Conservation (phyloP, 345 rosid species). For the Abelmoschus esculentus region DNA sequence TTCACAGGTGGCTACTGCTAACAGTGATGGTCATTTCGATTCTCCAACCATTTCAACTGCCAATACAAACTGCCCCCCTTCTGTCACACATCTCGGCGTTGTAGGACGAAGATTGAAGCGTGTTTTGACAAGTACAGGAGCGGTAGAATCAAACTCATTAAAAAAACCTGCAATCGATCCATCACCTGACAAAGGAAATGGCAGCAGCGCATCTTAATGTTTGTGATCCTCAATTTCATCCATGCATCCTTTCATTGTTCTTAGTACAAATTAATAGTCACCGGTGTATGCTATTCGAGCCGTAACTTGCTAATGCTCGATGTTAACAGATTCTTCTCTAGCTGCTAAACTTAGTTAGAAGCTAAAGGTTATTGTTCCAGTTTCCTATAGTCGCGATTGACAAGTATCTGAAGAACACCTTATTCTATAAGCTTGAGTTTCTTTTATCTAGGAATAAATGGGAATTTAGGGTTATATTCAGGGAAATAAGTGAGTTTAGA, state of each 20-base stretch:
- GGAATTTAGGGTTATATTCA: too few species aligned
- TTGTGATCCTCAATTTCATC: background rate
- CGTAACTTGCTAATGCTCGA: background rate
- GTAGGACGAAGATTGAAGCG: conserved; percentile 97
- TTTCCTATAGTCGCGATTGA: too few species aligned
- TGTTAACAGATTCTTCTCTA: background rate
- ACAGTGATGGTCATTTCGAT: conserved; percentile 44
- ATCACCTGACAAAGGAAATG: conserved; percentile 45
- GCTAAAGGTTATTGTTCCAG: background rate
- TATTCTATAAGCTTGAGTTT: too few species aligned
- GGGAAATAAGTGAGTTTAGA: too few species aligned
- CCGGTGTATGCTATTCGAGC: background rate
- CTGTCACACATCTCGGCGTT: conserved; percentile 75
- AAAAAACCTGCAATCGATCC: conserved; percentile 53
- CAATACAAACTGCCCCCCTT: conserved; percentile 52
- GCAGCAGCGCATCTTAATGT: conserved; percentile 28
- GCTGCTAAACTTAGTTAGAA: background rate
- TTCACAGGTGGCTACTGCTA: conserved; percentile 45
- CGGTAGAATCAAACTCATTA: conserved; percentile 42
- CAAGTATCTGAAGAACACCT: too few species aligned
- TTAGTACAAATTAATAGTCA: background rate
- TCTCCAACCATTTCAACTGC: conserved; percentile 70
- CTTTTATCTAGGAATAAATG: too few species aligned
- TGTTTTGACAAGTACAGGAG: conserved; percentile 38
- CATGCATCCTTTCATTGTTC: background rate